A percentile compares a stretch with the other conserved stretches of the same genome.
Evolutionary conservation across 352 stramenopile species (phyloP).

Genomic region (Pythium rhizo-oryzae): DNA sequence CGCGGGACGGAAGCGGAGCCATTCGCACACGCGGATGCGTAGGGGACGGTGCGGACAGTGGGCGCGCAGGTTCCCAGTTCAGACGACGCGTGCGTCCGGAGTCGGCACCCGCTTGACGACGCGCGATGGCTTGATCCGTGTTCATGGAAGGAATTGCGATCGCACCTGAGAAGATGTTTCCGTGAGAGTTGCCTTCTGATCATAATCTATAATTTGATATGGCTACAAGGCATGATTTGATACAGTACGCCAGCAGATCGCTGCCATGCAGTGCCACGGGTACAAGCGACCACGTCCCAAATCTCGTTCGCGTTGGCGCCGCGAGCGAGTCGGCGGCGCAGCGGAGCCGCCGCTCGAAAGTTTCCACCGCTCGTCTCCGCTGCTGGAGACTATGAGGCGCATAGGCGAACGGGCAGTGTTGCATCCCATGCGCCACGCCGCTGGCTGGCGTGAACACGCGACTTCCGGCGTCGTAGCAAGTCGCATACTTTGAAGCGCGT

Average conservation of each 20-base stretch:
- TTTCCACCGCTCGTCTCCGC: too few relatives aligned
- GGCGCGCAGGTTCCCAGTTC: neutral
- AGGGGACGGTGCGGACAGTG: neutral
- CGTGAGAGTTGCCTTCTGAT: neutral
- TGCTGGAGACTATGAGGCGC: too few relatives aligned
- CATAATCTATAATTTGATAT: neutral
- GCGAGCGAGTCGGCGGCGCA: neutral
- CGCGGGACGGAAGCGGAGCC: neutral
- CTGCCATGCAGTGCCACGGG: neutral
- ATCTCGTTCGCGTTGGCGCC: conserved; percentile 2
- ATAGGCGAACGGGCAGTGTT: too few relatives aligned
- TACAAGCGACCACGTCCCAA: too few relatives aligned
- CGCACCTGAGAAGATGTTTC: neutral
- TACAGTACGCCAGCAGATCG: neutral
- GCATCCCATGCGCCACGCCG: too few relatives aligned
- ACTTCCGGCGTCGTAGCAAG: too few relatives aligned
- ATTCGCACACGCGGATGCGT: neutral
- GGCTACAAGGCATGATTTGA: conserved; percentile 11
- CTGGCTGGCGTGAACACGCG: too few relatives aligned
- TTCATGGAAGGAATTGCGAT: conserved; percentile 15
- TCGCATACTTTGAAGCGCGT: too few relatives aligned
- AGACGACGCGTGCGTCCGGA: neutral
- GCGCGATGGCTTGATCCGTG: neutral
- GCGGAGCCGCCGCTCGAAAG: neutral
- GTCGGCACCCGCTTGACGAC: neutral